Evolutionary conservation across 768 basidiomycete species (phyloP), one percentile per base, ranked within the genome.

Genomic region (Rhizopogon vesiculosus): DNA sequence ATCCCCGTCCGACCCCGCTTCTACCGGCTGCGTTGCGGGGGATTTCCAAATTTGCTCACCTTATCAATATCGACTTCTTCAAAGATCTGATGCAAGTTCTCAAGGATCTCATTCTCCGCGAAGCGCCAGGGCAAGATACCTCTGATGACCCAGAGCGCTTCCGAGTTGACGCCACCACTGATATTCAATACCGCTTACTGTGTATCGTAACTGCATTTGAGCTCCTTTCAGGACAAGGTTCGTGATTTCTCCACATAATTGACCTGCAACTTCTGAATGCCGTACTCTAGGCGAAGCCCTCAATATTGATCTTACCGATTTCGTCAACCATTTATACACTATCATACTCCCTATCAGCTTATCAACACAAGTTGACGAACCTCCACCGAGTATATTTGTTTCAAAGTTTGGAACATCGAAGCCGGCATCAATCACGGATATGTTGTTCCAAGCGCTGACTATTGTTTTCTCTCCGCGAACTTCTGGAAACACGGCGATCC

Each of bases 51-150:
- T 98, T 92, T 66, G 89, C 96, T 1, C 97, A 98, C 68, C 83
- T 98, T 56, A 93, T 99, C 69, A 99, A 97, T 71, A 83, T 98
- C 62, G 95, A 99, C 69, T 98, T 99, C 74, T 99, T 98, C 83
- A 87, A 88, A 65, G 97, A 99, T 73, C 78, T 99, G 45, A 81
- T 99, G 76, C 78, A 83, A 53, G 91, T 94, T 5, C 77, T 99
- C 35, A 90, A 90, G 72, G 79, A 79, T 56, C 80, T 95, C 56
- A 83, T 95, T 63, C 65, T 75, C 51, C 83, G 82, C 58, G 76
- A 79, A 42, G 58, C 60, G 42, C 43, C 48, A 13, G 74, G 76
- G 45, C 72, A 74, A 55, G 72, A 75, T 29, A 72, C 75, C n/a
- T 72, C 70, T 25, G 73, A 69, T 45, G 69, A 71, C 45, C 70